Evolutionary conservation across 768 basidiomycete genomes (phyloP).

Genomic region (Amanita rubescens): DNA sequence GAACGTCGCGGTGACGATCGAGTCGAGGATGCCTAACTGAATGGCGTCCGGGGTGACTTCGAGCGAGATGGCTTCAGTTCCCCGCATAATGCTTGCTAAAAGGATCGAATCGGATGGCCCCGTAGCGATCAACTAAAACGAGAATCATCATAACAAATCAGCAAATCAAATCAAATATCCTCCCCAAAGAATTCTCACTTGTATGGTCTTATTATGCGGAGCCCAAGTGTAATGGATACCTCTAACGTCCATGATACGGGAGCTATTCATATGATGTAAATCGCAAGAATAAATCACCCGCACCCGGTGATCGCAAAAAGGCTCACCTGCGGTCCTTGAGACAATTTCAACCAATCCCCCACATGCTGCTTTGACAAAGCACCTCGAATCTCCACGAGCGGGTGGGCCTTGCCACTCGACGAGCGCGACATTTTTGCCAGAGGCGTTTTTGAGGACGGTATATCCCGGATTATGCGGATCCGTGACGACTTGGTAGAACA

Average conservation of each 20-base stretch:
- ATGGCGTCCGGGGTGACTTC: conserved; percentile 52
- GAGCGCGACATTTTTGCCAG: conserved; percentile 41
- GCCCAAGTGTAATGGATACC: conserved; percentile 49
- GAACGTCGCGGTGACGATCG: conserved; percentile 41
- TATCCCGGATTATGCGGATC: conserved; percentile 42
- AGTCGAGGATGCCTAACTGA: conserved; percentile 46
- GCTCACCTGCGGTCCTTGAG: conserved; percentile 36
- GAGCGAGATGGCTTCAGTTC: conserved; percentile 36
- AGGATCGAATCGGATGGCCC: conserved; percentile 25
- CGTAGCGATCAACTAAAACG: conserved; percentile 32
- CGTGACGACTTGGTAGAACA: conserved; percentile 43
- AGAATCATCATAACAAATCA: background rate
- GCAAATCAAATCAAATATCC: background rate
- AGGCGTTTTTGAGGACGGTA: conserved; percentile 44
- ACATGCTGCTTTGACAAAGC: conserved; percentile 40
- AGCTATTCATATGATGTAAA: conserved; percentile 24
- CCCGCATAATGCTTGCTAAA: conserved; percentile 44
- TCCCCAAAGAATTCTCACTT: conserved; percentile 32
- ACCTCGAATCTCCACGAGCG: conserved; percentile 46
- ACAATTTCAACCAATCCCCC: conserved; percentile 48
- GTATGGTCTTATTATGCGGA: conserved; percentile 45
- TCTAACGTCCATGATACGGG: conserved; percentile 44
- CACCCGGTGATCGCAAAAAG: background rate
- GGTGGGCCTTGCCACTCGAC: conserved; percentile 50
- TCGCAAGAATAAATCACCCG: conserved; percentile 2